phyloP scores from a whole-genome alignment of 306 rosid species.

The Prunus salicina region DNA sequence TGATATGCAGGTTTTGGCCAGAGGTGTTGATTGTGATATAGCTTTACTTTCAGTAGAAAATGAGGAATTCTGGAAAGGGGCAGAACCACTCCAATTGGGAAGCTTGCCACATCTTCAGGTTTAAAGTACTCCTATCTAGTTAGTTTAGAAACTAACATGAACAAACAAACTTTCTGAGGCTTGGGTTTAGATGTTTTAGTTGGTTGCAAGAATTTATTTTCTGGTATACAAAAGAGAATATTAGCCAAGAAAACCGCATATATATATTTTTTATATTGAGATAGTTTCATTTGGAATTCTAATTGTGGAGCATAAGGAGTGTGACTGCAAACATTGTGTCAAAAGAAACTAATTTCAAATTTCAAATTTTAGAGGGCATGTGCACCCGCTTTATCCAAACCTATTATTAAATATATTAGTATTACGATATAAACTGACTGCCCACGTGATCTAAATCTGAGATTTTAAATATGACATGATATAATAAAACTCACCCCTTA shows the following conservation, averaged over 20 bases:
- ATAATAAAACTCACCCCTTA: not conserved
- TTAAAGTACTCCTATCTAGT: constrained; percentile 14
- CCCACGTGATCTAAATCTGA: not conserved
- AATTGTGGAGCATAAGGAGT: not conserved
- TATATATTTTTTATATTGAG: not conserved
- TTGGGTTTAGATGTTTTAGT: not conserved
- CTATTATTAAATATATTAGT: not conserved
- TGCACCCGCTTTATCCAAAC: not conserved
- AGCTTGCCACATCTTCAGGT: constrained; percentile 97
- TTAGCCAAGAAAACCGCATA: not conserved
- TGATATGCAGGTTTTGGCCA: constrained; percentile 83
- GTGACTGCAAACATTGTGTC: not conserved
- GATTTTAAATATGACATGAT: not conserved
- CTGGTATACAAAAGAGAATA: not conserved
- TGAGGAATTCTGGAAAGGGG: constrained; percentile 88
- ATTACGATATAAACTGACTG: not conserved
- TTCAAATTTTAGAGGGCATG: not conserved
- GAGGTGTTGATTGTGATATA: constrained; percentile 91
- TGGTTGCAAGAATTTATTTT: not conserved
- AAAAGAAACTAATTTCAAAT: not conserved
- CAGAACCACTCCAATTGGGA: constrained; percentile 78
- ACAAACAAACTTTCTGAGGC: not conserved
- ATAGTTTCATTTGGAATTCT: not conserved
- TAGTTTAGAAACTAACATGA: not conserved
- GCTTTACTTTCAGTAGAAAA: constrained; percentile 96